These are phyloP conservation scores for Harrya chromipes DNA, from an alignment of 768 basidiomycete genomes.

Conservation along the genomic window DNA sequence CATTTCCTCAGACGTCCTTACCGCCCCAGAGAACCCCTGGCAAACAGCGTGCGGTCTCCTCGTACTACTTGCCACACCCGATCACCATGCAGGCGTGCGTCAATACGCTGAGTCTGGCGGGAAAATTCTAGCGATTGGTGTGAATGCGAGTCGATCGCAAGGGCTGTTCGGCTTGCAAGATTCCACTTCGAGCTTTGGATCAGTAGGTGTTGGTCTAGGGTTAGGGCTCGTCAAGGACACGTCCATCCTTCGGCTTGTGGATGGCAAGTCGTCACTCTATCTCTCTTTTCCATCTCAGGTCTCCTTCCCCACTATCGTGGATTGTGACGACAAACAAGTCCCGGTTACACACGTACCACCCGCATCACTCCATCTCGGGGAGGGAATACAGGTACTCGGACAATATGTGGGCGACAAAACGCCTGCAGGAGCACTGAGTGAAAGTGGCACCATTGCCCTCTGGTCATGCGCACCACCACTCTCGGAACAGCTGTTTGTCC, in stretches of 20 bases:
- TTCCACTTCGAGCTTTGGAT: constrained; percentile 41
- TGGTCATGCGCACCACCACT: constrained; percentile 32
- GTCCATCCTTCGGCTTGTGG: constrained; percentile 23
- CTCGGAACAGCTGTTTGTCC: constrained; percentile 18
- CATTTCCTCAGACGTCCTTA: constrained; percentile 54
- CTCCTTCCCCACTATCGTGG: constrained; percentile 10
- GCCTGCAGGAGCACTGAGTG: constrained; percentile 24
- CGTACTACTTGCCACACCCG: constrained; percentile 64
- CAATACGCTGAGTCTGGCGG: constrained; percentile 69
- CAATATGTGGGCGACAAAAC: constrained; percentile 16
- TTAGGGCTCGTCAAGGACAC: constrained; percentile 31
- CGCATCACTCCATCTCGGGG: constrained; percentile 18
- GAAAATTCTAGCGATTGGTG: constrained; percentile 62
- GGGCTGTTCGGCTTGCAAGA: constrained; percentile 31
- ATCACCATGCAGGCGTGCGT: constrained; percentile 44
- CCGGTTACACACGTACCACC: constrained; percentile 10
- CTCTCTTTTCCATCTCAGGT: constrained; percentile 26
- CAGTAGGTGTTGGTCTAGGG: constrained; percentile 24
- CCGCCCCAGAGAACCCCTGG: constrained; percentile 73
- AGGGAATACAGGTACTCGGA: constrained; percentile 13
- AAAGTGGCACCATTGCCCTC: constrained; percentile 23
- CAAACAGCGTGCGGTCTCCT: constrained; percentile 68
- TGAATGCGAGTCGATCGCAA: constrained; percentile 53
- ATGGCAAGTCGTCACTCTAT: constrained; percentile 20
- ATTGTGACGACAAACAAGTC: background rate